phyloP scores from a whole-genome alignment of 352 stramenopile genomes.

The Phytopythium kandeliae region DNA sequence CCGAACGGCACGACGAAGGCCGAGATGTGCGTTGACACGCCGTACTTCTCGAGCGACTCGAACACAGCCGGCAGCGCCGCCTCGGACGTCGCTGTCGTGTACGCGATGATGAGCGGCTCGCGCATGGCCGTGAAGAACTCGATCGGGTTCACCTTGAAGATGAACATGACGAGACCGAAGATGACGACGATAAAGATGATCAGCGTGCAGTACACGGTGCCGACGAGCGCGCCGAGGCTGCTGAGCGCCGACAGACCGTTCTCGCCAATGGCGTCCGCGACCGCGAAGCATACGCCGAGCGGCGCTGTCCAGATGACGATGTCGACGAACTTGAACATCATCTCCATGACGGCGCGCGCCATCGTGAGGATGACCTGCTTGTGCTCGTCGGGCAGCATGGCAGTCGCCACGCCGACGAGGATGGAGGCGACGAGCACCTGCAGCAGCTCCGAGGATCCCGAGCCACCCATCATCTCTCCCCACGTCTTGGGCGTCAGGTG shows the following conservation, averaged over 20 bases:
- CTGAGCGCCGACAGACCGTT: slow-evolving; percentile 39
- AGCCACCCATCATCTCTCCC: slow-evolving; percentile 62
- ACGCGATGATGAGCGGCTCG: slow-evolving; percentile 56
- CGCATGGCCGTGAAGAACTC: slow-evolving; percentile 44
- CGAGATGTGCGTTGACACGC: slow-evolving; percentile 41
- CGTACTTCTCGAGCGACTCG: slow-evolving; percentile 44
- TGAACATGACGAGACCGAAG: slow-evolving; percentile 29
- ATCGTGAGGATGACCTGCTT: slow-evolving; percentile 43
- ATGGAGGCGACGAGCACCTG: slow-evolving; percentile 48
- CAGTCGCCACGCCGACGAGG: slow-evolving; percentile 33
- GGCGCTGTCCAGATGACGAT: slow-evolving; percentile 62
- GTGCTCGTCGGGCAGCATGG: slow-evolving; percentile 21
- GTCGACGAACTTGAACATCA: slow-evolving; percentile 68
- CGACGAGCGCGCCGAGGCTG: slow-evolving; percentile 32
- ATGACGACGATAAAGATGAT: slow-evolving; percentile 43
- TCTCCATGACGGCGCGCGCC: slow-evolving; percentile 37
- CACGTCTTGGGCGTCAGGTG: slow-evolving; percentile 64
- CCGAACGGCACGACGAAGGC: slow-evolving; percentile 54
- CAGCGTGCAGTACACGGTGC: slow-evolving; percentile 41
- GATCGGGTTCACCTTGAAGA: slow-evolving; percentile 40
- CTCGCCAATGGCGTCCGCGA: slow-evolving; percentile 40
- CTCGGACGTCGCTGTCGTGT: slow-evolving; percentile 49
- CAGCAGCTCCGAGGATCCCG: slow-evolving; percentile 45
- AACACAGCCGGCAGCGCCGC: slow-evolving; percentile 56
- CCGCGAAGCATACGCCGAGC: slow-evolving; percentile 49